Conservation (phyloP, 352 stramenopile species). For the Aphanomyces astaci region DNA sequence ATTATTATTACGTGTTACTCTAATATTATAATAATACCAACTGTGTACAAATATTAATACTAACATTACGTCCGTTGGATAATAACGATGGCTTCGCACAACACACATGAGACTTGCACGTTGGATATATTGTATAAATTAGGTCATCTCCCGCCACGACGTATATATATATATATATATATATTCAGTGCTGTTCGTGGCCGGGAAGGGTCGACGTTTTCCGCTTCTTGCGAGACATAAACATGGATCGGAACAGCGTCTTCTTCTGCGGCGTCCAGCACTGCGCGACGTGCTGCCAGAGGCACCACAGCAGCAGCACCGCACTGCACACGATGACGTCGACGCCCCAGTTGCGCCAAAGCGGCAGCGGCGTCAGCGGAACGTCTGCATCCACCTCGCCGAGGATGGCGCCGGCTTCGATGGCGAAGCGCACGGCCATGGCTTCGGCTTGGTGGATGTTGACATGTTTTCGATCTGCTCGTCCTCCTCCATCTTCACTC, state of each 20-base stretch:
- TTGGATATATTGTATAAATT: background rate
- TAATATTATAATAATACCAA: no score
- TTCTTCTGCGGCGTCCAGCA: background rate
- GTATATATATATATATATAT: background rate
- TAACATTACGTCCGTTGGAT: no score
- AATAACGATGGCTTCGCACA: no score
- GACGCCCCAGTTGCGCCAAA: background rate
- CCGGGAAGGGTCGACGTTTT: background rate
- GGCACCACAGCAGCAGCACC: background rate
- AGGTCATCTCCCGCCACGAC: background rate
- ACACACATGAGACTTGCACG: no score
- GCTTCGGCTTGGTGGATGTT: slow-evolving; percentile 3
- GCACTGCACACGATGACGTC: background rate
- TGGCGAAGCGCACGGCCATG: background rate
- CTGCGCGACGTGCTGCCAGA: background rate
- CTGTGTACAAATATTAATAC: no score
- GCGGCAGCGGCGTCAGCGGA: background rate
- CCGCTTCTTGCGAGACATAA: background rate
- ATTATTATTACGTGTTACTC: no score
- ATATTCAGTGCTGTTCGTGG: no score
- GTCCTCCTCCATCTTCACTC: background rate
- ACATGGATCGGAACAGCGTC: background rate
- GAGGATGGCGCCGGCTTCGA: background rate
- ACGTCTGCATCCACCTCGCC: background rate
- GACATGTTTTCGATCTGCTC: background rate